phyloP scores from a whole-genome alignment of 139 green algal species.

The Auxenochlorella protothecoides region DNA sequence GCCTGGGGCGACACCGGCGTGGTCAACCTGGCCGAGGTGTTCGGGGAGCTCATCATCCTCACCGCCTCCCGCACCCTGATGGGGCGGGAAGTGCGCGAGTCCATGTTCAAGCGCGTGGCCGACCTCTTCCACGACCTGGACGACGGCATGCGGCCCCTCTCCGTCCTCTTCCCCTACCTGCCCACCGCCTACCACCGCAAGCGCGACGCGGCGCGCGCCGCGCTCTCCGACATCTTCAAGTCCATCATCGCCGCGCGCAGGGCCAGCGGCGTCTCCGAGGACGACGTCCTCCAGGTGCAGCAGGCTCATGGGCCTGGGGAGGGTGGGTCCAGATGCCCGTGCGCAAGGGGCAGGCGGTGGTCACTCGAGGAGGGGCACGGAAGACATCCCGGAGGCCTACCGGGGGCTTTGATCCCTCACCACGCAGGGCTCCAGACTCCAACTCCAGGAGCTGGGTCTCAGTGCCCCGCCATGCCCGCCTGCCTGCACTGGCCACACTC shows the following conservation, averaged over 20 bases:
- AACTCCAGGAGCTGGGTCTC: no score
- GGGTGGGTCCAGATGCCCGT: not conserved
- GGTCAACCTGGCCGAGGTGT: conserved; percentile 80
- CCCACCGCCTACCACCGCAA: conserved; percentile 78
- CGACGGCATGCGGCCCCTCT: conserved; percentile 91
- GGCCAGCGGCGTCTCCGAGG: conserved; percentile 47
- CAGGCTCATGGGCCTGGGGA: not conserved
- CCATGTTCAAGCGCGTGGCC: conserved; percentile 75
- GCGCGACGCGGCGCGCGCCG: conserved; percentile 64
- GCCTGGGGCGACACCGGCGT: conserved; percentile 78
- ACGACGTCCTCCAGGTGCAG: conserved; percentile 83
- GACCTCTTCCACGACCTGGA: conserved; percentile 91
- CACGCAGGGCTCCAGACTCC: no score
- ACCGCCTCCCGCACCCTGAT: conserved; percentile 87
- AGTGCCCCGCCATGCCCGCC: no score
- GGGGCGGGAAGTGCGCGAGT: conserved; percentile 88
- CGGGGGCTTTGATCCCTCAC: no score
- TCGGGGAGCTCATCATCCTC: conserved; percentile 85
- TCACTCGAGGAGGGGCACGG: no score
- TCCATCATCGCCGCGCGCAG: conserved; percentile 71
- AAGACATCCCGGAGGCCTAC: no score
- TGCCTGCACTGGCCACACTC: no score
- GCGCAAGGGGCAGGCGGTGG: not conserved
- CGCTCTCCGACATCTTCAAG: conserved; percentile 71
- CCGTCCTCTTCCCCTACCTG: conserved; percentile 88